These are phyloP conservation scores for Boletus rubropictus DNA, from an alignment of 768 basidiomycete genomes.

Conservation along the genomic window DNA sequence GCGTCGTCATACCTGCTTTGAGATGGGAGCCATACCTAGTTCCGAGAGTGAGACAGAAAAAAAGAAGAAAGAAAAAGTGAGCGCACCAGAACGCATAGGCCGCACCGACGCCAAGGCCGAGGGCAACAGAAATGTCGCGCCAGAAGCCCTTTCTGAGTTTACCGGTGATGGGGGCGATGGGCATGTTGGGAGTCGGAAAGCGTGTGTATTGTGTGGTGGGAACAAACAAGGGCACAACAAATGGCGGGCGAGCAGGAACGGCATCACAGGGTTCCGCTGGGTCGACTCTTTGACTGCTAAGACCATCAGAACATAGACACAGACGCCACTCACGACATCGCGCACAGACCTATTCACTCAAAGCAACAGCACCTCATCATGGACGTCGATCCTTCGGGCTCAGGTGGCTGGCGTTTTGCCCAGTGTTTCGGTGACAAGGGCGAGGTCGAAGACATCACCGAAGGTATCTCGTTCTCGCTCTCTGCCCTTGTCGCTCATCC, in stretches of 20 bases:
- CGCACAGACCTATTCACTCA: slow-evolving; percentile 3
- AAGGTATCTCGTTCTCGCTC: slow-evolving; percentile 54
- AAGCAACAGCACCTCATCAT: slow-evolving; percentile 35
- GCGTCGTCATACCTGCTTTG: slow-evolving; percentile 52
- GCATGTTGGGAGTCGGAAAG: slow-evolving; percentile 42
- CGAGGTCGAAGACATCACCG: slow-evolving; percentile 98
- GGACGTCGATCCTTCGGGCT: slow-evolving; percentile 80
- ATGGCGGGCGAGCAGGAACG: slow-evolving; percentile 14
- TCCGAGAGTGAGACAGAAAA: slow-evolving; percentile 23
- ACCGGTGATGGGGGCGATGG: slow-evolving; percentile 89
- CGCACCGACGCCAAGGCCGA: slow-evolving; percentile 70
- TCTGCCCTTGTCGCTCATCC: slow-evolving; percentile 13
- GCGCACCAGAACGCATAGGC: slow-evolving; percentile 85
- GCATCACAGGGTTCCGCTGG: slow-evolving; percentile 12
- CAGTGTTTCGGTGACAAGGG: slow-evolving; percentile 99
- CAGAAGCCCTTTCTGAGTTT: slow-evolving; percentile 90
- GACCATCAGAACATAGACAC: slow-evolving; percentile 9
- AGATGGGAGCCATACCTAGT: slow-evolving; percentile 79
- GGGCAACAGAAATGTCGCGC: slow-evolving; percentile 69
- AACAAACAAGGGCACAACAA: slow-evolving; percentile 33
- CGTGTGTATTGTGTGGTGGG: slow-evolving; percentile 5
- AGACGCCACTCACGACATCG: slow-evolving; percentile 8
- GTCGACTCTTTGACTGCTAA: slow-evolving; percentile 16
- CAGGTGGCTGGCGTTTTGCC: slow-evolving; percentile 95
- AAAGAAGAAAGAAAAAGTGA: not conserved